These are phyloP conservation scores for Chaetomiaceae sp. DNA, from an alignment of 2,329 filamentous ascomycete species.

Conservation along the genomic window DNA sequence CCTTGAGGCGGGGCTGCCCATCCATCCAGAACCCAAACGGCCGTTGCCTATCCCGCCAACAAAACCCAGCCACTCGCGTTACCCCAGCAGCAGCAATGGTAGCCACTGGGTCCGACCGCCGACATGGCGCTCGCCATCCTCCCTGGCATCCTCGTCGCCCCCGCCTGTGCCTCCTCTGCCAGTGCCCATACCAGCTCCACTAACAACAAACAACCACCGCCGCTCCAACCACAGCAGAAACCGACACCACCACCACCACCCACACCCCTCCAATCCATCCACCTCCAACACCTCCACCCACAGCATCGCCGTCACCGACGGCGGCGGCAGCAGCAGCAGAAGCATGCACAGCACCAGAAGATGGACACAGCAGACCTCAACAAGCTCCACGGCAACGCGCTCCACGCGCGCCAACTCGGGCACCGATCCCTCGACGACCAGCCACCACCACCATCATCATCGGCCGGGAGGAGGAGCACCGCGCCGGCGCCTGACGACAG, in stretches of 20 bases:
- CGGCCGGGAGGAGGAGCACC: too few relatives aligned
- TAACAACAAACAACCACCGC: background rate
- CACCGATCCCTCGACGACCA: background rate
- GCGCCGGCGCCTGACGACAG: slow-evolving; percentile 14
- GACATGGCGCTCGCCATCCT: slow-evolving; percentile 12
- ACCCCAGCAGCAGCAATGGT: slow-evolving; percentile 8
- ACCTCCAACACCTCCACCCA: background rate
- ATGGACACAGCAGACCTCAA: background rate
- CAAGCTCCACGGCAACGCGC: slow-evolving; percentile 1
- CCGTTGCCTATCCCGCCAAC: background rate
- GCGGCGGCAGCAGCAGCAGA: background rate
- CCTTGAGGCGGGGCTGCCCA: slow-evolving; percentile 6
- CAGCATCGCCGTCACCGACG: background rate
- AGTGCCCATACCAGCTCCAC: background rate
- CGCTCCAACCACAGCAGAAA: slow-evolving; percentile 1
- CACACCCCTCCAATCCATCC: background rate
- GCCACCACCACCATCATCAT: too few relatives aligned
- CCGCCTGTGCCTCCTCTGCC: background rate
- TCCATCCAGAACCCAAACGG: background rate
- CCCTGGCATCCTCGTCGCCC: background rate
- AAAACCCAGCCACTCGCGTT: slow-evolving; percentile 3
- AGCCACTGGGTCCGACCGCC: slow-evolving; percentile 10
- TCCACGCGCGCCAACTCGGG: background rate
- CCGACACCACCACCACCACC: background rate
- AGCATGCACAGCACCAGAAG: slow-evolving; percentile 4